phyloP scores from a whole-genome alignment of 2,329 filamentous ascomycete species.

The Nigrospora osmanthi region DNA sequence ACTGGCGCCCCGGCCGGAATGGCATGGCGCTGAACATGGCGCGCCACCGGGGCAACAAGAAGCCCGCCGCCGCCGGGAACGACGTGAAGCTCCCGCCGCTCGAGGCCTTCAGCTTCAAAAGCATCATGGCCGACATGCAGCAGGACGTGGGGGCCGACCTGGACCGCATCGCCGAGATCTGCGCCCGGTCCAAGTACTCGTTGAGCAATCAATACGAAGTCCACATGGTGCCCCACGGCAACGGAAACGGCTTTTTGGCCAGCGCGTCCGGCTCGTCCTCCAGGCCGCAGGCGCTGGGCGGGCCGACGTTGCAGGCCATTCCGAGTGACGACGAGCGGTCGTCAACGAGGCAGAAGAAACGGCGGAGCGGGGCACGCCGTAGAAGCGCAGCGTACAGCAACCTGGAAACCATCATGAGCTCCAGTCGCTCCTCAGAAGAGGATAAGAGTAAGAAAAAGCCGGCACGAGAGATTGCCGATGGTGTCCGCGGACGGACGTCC shows the following conservation, averaged over 20 bases:
- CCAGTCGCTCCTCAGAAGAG: conserved; percentile 56
- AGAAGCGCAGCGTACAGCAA: conserved; percentile 52
- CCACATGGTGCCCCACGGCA: conserved; percentile 55
- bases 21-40: conserved; percentile 34
- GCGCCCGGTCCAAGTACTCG: conserved; percentile 56
- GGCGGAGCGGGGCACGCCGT: conserved; percentile 32
- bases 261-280: conserved; percentile 15
- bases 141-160: conserved; percentile 49
- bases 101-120: conserved; percentile 58
- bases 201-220: conserved; percentile 61
- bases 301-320: conserved; percentile 50
- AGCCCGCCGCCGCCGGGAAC: conserved; percentile 18
- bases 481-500: conserved; percentile 41
- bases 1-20: conserved; percentile 24
- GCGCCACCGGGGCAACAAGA: conserved; percentile 33
- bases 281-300: conserved; percentile 23
- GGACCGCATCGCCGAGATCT: conserved; percentile 60
- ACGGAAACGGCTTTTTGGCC: conserved; percentile 39
- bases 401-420: conserved; percentile 60
- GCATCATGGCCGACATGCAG: conserved; percentile 51
- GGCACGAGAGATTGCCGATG: conserved; percentile 46
- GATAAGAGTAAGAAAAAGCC: conserved; percentile 53
- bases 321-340: conserved; percentile 47
- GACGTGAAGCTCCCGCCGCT: conserved; percentile 47
- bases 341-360: conserved; percentile 27